Percentiles rank a stretch among this genome's conserved stretches.
Conservation (phyloP, 495 filamentous ascomycete genomes). For the Penicillium mononematosum region DNA sequence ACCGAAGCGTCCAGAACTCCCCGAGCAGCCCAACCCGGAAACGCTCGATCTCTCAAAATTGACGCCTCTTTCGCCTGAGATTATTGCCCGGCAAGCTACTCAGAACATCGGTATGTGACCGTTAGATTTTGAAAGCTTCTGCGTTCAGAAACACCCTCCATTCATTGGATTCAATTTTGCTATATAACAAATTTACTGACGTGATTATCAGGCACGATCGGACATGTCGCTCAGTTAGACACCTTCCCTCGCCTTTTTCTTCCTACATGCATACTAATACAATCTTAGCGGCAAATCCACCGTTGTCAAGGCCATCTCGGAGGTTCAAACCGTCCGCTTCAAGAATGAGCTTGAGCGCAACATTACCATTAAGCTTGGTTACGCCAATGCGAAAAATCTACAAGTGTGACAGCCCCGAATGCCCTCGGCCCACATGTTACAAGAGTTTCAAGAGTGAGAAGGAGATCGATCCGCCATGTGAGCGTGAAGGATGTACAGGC, state of each 20-base stretch:
- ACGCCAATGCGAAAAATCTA: slow-evolving; percentile 99
- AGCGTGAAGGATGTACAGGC: slow-evolving; percentile 85
- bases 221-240: slow-evolving; percentile 80
- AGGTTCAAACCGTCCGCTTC: slow-evolving; percentile 97
- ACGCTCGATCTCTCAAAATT: slow-evolving; percentile 75
- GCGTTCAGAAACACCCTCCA: neutral
- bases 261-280: slow-evolving; percentile 7
- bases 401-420: slow-evolving; percentile 90
- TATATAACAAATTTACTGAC: slow-evolving; percentile 4
- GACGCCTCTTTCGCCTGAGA: slow-evolving; percentile 87
- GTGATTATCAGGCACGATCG: slow-evolving; percentile 57
- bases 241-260: neutral
- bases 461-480: slow-evolving; percentile 92
- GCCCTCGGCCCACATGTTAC: slow-evolving; percentile 92
- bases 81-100: slow-evolving; percentile 94
- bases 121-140: neutral
- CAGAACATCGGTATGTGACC: slow-evolving; percentile 84
- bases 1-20: slow-evolving; percentile 60
- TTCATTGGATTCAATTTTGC: neutral
- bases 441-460: slow-evolving; percentile 98
- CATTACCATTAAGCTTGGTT: slow-evolving; percentile 99
- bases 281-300: slow-evolving; percentile 69
- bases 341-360: slow-evolving; percentile 99
- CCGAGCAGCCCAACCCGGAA: slow-evolving; percentile 86
- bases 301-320: slow-evolving; percentile 97